phyloP scores from a whole-genome alignment of 306 rosid genomes.

The Vigna angularis region DNA sequence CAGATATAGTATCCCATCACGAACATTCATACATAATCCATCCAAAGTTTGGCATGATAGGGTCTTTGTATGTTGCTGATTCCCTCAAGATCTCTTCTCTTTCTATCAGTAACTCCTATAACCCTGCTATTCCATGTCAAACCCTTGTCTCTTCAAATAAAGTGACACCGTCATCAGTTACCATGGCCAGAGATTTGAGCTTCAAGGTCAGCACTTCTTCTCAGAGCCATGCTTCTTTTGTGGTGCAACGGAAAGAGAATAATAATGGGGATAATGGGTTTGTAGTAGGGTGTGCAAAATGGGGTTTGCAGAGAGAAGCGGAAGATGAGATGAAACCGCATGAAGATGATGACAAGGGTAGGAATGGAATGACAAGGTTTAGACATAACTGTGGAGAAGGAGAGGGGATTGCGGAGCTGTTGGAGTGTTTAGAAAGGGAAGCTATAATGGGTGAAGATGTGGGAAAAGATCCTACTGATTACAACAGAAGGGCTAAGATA shows the following conservation, averaged over 20 bases:
- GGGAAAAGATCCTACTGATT: conserved; percentile 77
- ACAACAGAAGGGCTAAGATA: conserved; percentile 79
- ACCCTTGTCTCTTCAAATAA: not conserved
- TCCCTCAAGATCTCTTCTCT: not conserved
- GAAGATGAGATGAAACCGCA: conserved; percentile 53
- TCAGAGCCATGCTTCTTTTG: conserved; percentile 29
- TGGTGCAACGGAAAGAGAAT: not conserved
- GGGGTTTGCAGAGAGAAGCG: conserved; percentile 51
- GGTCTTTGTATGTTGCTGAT: conserved; percentile 17
- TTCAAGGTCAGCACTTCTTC: not conserved
- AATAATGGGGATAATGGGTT: conserved; percentile 2
- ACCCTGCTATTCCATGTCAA: conserved; percentile 10
- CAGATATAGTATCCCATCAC: not conserved
- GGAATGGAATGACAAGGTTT: conserved; percentile 40
- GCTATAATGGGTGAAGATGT: conserved; percentile 92
- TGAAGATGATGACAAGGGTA: conserved; percentile 45
- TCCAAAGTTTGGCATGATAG: conserved; percentile 43
- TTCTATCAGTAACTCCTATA: not conserved
- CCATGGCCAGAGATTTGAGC: not conserved
- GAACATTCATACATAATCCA: not conserved
- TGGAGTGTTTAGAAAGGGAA: conserved; percentile 81
- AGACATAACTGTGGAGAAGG: conserved; percentile 62
- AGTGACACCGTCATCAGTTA: not conserved
- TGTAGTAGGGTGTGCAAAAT: conserved; percentile 48
- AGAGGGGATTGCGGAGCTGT: conserved; percentile 60